These are phyloP conservation scores for Sarocladiaceae sp. DNA, from an alignment of 2,329 filamentous ascomycete genomes.

Conservation along the genomic window DNA sequence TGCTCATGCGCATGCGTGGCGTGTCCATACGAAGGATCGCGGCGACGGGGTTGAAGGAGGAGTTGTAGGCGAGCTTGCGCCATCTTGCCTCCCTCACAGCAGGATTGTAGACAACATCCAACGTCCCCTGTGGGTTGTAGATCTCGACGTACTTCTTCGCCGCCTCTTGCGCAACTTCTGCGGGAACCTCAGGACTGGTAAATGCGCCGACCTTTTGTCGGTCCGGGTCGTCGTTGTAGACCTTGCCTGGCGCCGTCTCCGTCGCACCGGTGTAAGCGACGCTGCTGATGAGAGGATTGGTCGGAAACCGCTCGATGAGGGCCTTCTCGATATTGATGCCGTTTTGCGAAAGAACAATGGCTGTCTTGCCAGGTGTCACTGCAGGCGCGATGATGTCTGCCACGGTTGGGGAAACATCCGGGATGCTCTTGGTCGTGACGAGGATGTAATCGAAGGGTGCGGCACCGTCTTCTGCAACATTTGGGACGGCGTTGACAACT, in stretches of 20 bases:
- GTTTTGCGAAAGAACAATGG: conserved; percentile 54
- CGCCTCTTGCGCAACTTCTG: conserved; percentile 18
- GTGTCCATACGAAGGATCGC: conserved; percentile 46
- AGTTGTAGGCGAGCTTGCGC: conserved; percentile 45
- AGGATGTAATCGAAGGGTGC: conserved; percentile 42
- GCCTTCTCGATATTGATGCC: conserved; percentile 58
- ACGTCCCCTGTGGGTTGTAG: conserved; percentile 40
- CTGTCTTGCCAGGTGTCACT: conserved; percentile 42
- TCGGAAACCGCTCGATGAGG: conserved; percentile 41
- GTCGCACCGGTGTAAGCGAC: conserved; percentile 46
- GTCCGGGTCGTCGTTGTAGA: conserved; percentile 48
- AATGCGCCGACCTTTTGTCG: conserved; percentile 45
- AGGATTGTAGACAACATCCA: conserved; percentile 31
- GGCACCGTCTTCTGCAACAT: background rate
- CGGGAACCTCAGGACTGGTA: conserved; percentile 24
- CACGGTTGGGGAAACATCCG: conserved; percentile 43
- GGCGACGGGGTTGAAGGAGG: conserved; percentile 46
- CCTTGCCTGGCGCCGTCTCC: conserved; percentile 37
- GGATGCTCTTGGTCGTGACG: conserved; percentile 51
- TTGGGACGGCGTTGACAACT: background rate
- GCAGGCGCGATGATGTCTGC: conserved; percentile 44
- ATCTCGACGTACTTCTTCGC: conserved; percentile 37
- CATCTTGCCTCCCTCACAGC: conserved; percentile 39
- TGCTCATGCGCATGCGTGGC: conserved; percentile 39
- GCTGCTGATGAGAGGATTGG: conserved; percentile 45